Evolutionary conservation across 2,329 filamentous ascomycete genomes (phyloP).

Genomic region (Trichoderma polysporum): DNA sequence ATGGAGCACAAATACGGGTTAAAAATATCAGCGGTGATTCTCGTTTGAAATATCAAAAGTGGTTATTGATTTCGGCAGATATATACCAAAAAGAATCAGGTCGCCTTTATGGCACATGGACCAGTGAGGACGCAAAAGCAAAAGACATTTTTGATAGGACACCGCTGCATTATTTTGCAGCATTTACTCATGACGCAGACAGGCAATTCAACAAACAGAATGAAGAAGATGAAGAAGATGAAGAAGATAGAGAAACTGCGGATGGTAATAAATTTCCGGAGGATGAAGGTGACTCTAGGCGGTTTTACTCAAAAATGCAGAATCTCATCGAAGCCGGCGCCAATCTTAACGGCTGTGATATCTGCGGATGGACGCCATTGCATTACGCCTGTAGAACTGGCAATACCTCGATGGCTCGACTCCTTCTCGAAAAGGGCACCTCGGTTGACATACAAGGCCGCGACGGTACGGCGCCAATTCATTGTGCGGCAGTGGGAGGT

Average conservation of each 20-base stretch:
- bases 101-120: too few species aligned
- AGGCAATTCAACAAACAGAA: too few species aligned
- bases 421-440: neutral
- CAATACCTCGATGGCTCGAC: neutral
- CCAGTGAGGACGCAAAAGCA: neutral
- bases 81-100: neutral
- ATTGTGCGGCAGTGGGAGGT: neutral
- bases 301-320: neutral
- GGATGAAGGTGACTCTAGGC: neutral
- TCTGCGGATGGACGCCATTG: constrained; percentile 2
- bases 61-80: neutral
- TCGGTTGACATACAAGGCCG: neutral
- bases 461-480: neutral
- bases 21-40: too few species aligned
- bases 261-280: too few species aligned
- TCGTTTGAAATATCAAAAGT: neutral
- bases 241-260: too few species aligned
- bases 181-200: neutral
- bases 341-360: neutral
- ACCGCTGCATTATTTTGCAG: neutral
- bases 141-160: constrained; percentile 5
- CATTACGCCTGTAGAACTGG: neutral
- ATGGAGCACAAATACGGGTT: neutral
- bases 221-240: too few species aligned
- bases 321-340: neutral